A percentile compares a stretch with the other conserved stretches of the same genome.
phyloP scores from a whole-genome alignment of 2,329 filamentous ascomycete species.

The Fusarium sarcochroum region DNA sequence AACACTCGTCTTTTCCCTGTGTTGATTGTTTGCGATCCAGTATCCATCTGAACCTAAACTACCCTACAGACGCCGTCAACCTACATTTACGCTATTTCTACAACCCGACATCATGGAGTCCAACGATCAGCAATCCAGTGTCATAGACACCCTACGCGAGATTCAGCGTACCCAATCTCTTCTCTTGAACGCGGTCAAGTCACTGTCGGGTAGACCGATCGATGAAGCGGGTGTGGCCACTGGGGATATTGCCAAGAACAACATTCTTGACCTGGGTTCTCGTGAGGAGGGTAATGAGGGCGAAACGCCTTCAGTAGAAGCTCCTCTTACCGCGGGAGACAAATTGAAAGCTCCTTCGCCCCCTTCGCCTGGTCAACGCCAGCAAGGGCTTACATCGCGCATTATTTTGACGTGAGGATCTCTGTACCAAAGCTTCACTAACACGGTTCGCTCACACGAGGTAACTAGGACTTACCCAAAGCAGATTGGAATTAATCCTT shows the following conservation, averaged over 20 bases:
- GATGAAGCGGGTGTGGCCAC: constrained; percentile 13
- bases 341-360: constrained; percentile 45
- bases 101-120: constrained; percentile 43
- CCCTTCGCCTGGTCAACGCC: constrained; percentile 54
- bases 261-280: constrained; percentile 24
- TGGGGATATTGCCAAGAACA: constrained; percentile 20
- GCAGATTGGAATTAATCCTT: constrained; percentile 93
- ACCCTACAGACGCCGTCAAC: constrained; percentile 30
- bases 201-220: constrained; percentile 53
- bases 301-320: constrained; percentile 26
- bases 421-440: constrained; percentile 5
- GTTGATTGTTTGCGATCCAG: constrained; percentile 1
- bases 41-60: neutral
- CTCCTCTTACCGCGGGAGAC: constrained; percentile 23
- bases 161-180: constrained; percentile 60
- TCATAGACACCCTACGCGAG: constrained; percentile 54
- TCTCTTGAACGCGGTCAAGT: constrained; percentile 58
- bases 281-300: constrained; percentile 19
- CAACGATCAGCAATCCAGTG: constrained; percentile 37
- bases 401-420: constrained; percentile 67
- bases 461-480: constrained; percentile 82
- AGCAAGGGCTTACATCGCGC: constrained; percentile 65
- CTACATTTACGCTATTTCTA: constrained; percentile 4
- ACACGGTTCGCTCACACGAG: constrained; percentile 22
- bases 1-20: neutral